Evolutionary conservation across 1,284 basidiomycete species (phyloP), one percentile per base, ranked within the genome.

Genomic region (Moniliophthora roreri): DNA sequence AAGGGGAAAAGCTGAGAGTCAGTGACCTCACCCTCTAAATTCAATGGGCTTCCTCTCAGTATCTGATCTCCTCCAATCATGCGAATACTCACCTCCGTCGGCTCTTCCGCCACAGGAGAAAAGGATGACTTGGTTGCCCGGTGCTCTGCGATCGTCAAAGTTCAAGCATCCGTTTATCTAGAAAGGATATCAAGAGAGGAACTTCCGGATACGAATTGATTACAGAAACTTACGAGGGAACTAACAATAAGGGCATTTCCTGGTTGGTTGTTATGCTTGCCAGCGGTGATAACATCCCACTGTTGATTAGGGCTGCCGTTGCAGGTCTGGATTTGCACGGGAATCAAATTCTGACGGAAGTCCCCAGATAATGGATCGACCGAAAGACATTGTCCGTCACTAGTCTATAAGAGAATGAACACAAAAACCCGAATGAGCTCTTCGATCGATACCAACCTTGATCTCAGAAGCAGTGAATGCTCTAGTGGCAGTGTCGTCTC

Each of bases 21-120:
- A 32, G 52, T 60, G 5, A 60, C 59, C 38, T 53, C 5, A 20
- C 62, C 62, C 16, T 51, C 59, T 63, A 36, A n/a, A n/a, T n/a
- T 48, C 26, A 40, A 13, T 7, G 10, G 23, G 8, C 32, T 7
- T 34, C 13, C 7, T 1, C n/a, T 3, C 18, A 11, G 11, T 32
- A 32, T 32, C 28, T 26, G 20, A 38, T 26, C 11, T 26, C 35
- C 6, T 7, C 26, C 9, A 35, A 16, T 16, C 9, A 47, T n/a
- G 20, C 38, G 7, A 16, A 13, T 13, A 40, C 54, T 53, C 2
- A 62, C 60, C 32, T 35, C 63, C 63, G 48, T 64, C 63, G 21
- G 59, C 63, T 16, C 63, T 60, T 10, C 63, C 63, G 16, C 63
- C 63, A 51, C 63, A 64, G 3, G 63, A 59, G 58, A 64, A 64